Conservation (phyloP, 2,329 filamentous ascomycete species). For the Periconia macrospinosa region DNA sequence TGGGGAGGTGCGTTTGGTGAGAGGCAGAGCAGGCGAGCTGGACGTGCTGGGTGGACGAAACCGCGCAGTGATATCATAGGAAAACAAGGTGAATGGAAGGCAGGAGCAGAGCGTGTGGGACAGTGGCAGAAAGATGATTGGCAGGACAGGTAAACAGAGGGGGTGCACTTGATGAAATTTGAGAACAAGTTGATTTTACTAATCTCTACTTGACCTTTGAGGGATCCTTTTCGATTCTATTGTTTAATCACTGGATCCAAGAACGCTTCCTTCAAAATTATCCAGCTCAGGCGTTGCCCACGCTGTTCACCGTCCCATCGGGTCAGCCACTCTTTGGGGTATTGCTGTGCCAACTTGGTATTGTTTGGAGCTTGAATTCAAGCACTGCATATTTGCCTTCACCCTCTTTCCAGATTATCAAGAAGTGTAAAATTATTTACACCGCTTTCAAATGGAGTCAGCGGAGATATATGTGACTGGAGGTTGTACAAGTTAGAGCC, state of each 20-base stretch:
- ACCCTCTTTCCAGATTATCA: background rate
- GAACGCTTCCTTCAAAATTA: too few relatives aligned
- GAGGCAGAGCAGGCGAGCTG: background rate
- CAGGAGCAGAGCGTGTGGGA: background rate
- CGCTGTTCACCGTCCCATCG: too few relatives aligned
- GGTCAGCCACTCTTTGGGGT: too few relatives aligned
- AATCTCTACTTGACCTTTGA: too few relatives aligned
- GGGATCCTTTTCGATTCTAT: too few relatives aligned
- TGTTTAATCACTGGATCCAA: too few relatives aligned
- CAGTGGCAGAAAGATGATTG: background rate
- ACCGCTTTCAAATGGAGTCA: conserved; percentile 8
- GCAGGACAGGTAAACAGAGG: background rate
- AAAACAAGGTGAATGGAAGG: background rate
- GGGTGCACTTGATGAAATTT: too few relatives aligned
- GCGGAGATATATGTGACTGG: conserved; percentile 37
- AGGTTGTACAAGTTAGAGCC: conserved; percentile 10
- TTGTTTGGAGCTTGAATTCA: too few relatives aligned
- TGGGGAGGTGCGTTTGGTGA: too few relatives aligned
- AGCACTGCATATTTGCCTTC: background rate
- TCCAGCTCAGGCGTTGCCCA: too few relatives aligned
- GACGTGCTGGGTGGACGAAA: background rate
- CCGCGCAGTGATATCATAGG: background rate
- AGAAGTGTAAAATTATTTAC: background rate
- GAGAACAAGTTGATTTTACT: too few relatives aligned
- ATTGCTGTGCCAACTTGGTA: too few relatives aligned